These are phyloP conservation scores for Aphanomyces euteiches DNA, from an alignment of 352 stramenopile species.

Conservation along the genomic window DNA sequence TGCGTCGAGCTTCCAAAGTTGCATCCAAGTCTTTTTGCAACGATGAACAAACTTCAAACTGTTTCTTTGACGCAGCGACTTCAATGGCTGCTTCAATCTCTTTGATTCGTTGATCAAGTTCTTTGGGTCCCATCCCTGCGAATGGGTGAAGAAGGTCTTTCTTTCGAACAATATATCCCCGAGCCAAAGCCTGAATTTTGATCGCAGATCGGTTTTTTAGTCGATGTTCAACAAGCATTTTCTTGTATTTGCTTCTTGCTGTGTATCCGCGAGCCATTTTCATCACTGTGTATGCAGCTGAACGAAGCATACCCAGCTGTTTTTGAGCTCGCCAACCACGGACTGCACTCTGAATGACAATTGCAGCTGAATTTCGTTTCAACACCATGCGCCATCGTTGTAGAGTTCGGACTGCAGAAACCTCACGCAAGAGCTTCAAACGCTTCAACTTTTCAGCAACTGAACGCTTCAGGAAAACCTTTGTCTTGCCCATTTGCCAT, in stretches of 20 bases:
- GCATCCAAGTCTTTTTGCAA: slow-evolving; percentile 81
- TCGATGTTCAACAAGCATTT: slow-evolving; percentile 49
- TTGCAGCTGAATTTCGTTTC: slow-evolving; percentile 48
- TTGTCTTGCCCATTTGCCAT: slow-evolving; percentile 85
- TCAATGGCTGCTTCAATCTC: slow-evolving; percentile 75
- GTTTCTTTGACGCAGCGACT: slow-evolving; percentile 70
- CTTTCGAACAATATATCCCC: slow-evolving; percentile 69
- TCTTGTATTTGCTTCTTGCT: slow-evolving; percentile 60
- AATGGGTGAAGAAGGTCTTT: slow-evolving; percentile 74
- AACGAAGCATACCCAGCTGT: slow-evolving; percentile 46
- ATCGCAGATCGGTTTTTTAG: slow-evolving; percentile 50
- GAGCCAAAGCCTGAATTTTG: slow-evolving; percentile 67
- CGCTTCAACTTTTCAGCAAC: slow-evolving; percentile 81
- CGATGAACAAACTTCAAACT: slow-evolving; percentile 81
- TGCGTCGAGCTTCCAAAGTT: slow-evolving; percentile 74
- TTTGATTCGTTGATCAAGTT: slow-evolving; percentile 70
- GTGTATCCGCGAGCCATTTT: slow-evolving; percentile 56
- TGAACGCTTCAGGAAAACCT: slow-evolving; percentile 80
- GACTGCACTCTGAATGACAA: slow-evolving; percentile 69
- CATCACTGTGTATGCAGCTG: slow-evolving; percentile 59
- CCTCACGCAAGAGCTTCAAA: slow-evolving; percentile 73
- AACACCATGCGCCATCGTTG: slow-evolving; percentile 82
- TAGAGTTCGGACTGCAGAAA: slow-evolving; percentile 72
- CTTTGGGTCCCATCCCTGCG: slow-evolving; percentile 67
- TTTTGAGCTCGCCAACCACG: slow-evolving; percentile 66